Conservation (phyloP, 2,329 filamentous ascomycete species). For the Zarea fungicola region DNA sequence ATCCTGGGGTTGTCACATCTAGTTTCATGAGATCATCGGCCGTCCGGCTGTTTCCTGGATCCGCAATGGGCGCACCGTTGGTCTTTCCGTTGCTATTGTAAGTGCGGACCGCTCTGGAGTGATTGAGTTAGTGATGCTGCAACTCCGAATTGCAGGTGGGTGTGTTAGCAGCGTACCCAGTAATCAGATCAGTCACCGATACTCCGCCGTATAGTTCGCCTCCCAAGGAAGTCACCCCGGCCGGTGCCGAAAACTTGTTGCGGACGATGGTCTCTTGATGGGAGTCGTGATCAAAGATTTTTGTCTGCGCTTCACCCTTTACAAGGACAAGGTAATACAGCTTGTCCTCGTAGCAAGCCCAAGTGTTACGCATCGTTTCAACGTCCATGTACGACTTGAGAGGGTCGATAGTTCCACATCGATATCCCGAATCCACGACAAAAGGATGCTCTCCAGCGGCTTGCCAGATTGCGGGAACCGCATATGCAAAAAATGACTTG, state of each 20-base stretch:
- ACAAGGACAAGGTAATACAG: constrained; percentile 1
- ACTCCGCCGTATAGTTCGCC: background rate
- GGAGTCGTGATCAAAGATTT: too few species aligned
- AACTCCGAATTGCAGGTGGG: background rate
- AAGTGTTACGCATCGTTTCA: constrained; percentile 5
- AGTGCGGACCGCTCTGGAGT: background rate
- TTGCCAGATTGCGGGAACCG: background rate
- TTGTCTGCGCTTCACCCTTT: constrained; percentile 6
- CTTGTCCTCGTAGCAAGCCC: constrained; percentile 1
- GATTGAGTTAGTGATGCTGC: background rate
- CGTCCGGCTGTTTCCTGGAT: background rate
- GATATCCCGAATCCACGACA: background rate
- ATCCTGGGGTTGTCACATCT: background rate
- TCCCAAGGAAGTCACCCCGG: constrained; percentile 1
- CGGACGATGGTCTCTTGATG: too few species aligned
- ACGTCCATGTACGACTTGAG: background rate
- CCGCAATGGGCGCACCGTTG: background rate
- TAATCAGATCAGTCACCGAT: background rate
- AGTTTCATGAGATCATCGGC: background rate
- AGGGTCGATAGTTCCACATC: constrained; percentile 1
- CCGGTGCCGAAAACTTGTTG: constrained; percentile 1
- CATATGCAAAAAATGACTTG: constrained; percentile 3
- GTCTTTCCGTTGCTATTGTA: background rate
- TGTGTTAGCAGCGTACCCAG: background rate
- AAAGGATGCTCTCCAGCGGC: background rate